phyloP scores from a whole-genome alignment of 352 stramenopile species.

The Phytophthora kernoviae region DNA sequence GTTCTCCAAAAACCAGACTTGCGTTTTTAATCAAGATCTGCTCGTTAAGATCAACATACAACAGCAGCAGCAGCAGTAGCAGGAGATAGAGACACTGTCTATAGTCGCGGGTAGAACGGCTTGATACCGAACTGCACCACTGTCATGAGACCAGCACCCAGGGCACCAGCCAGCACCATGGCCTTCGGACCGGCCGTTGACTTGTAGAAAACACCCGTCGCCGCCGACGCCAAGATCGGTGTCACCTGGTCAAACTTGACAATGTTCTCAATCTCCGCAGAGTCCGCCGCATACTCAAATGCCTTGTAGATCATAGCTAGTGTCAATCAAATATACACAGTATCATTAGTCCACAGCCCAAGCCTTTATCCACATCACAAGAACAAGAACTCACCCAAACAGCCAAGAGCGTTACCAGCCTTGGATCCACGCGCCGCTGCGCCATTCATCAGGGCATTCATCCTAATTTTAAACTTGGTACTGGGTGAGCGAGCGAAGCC shows the following conservation, averaged over 20 bases:
- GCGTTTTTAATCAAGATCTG: neutral
- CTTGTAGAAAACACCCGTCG: conserved; percentile 88
- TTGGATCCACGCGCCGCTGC: conserved; percentile 82
- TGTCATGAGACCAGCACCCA: conserved; percentile 83
- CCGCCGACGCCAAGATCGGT: conserved; percentile 80
- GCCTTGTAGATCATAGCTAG: conserved; percentile 90
- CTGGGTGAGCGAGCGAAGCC: conserved; percentile 77
- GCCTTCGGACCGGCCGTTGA: conserved; percentile 83
- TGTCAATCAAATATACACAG: conserved; percentile 16
- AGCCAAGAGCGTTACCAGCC: conserved; percentile 82
- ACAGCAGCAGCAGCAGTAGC: conserved; percentile 16
- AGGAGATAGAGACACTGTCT: conserved; percentile 27
- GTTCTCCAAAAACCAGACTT: neutral
- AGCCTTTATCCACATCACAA: conserved; percentile 1
- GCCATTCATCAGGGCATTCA: conserved; percentile 90
- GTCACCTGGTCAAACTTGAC: conserved; percentile 86
- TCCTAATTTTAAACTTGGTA: conserved; percentile 89
- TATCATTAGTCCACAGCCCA: conserved; percentile 4
- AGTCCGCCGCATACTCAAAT: conserved; percentile 83
- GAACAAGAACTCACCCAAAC: conserved; percentile 54
- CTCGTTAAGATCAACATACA: conserved; percentile 11
- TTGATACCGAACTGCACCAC: conserved; percentile 88
- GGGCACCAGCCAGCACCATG: conserved; percentile 81
- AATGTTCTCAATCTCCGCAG: conserved; percentile 80
- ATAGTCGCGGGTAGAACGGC: conserved; percentile 81